A percentile compares a stretch with the other conserved stretches of the same genome.
Evolutionary conservation across 805 yeast genomes (phyloP).

Genomic region (Kazachstania kunashirensis): DNA sequence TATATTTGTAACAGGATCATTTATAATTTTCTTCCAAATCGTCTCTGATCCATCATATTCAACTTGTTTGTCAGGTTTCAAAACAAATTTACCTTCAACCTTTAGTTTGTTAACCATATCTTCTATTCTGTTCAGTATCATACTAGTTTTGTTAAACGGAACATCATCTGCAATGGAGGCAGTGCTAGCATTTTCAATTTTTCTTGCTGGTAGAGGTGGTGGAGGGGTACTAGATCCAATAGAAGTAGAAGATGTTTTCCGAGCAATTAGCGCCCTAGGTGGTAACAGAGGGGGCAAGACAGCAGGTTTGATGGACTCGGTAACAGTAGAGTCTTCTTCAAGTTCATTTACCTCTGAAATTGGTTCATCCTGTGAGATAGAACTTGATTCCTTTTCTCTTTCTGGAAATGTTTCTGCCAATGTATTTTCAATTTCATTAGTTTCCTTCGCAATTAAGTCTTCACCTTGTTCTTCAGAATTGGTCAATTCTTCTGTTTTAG

Average conservation of each 20-base stretch:
- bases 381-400: background rate
- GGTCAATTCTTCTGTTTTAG: background rate
- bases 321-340: no score
- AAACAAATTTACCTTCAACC: conserved; percentile 5
- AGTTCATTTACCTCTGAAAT: no score
- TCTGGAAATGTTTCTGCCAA: background rate
- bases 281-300: conserved; percentile 1
- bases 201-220: conserved; percentile 4
- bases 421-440: background rate
- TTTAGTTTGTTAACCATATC: conserved; percentile 5
- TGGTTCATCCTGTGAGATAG: no score
- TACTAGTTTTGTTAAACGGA: conserved; percentile 1
- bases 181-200: background rate
- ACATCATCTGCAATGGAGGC: background rate
- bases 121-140: conserved; percentile 6
- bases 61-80: background rate
- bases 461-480: background rate
- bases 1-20: conserved; percentile 5
- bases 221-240: background rate
- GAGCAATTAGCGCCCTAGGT: background rate
- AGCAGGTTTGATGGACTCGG: no score
- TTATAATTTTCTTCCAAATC: conserved; percentile 3
- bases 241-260: background rate
- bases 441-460: background rate
- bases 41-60: background rate